Evolutionary conservation across 176 grass and related monocot species (phyloP).

Genomic region (Ampelocalamus luodianensis): DNA sequence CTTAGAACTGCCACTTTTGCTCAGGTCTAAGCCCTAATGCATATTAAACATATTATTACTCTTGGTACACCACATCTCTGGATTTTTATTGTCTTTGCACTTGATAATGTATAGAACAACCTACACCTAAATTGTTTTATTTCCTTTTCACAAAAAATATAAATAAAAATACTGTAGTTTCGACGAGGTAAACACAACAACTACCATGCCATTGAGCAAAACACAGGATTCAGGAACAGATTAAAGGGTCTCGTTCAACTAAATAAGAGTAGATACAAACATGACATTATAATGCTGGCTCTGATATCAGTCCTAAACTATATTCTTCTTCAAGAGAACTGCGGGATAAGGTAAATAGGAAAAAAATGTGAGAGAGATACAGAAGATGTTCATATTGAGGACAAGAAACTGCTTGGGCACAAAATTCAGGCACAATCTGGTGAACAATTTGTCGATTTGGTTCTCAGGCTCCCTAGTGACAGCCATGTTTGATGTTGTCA

Average conservation of each 20-base stretch:
- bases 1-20: background rate
- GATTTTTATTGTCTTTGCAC: background rate
- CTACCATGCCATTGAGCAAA: constrained; percentile 16
- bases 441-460: background rate
- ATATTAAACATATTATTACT: background rate
- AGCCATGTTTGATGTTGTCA: background rate
- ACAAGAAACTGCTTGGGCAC: constrained; percentile 11
- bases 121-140: background rate
- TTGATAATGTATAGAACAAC: background rate
- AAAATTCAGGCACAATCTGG: constrained; percentile 25
- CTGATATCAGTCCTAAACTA: constrained; percentile 25
- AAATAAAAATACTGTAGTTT: background rate
- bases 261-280: constrained; percentile 19
- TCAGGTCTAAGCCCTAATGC: background rate
- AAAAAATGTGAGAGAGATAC: background rate
- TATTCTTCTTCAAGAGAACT: background rate
- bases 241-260: background rate
- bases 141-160: background rate
- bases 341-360: background rate
- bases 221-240: background rate
- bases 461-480: background rate
- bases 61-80: too few relatives aligned
- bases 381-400: constrained; percentile 12
- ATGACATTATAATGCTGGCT: constrained; percentile 23
- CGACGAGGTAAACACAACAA: constrained; percentile 3